phyloP scores from a whole-genome alignment of 139 green algal species.

The Picochlorum costavermella region DNA sequence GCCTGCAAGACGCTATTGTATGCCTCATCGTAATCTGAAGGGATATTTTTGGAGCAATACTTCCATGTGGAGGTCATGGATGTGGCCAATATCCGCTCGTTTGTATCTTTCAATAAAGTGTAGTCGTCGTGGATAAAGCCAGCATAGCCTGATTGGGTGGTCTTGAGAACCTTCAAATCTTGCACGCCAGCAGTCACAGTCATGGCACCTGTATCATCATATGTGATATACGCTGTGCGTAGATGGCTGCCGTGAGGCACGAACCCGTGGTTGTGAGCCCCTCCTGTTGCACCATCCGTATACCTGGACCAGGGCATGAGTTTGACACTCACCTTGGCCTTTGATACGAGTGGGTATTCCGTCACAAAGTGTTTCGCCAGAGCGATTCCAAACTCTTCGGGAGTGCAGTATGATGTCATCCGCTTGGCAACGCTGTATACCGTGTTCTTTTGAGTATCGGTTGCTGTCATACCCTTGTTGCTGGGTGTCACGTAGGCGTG shows the following conservation, averaged over 20 bases:
- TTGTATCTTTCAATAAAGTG: constrained; percentile 75
- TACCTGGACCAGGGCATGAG: constrained; percentile 76
- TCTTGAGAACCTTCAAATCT: constrained; percentile 71
- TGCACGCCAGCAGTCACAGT: constrained; percentile 54
- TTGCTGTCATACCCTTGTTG: constrained; percentile 85
- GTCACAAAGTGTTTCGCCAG: constrained; percentile 79
- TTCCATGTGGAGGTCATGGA: constrained; percentile 75
- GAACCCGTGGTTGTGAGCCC: constrained; percentile 30
- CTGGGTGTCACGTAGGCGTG: constrained; percentile 55
- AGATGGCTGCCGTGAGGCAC: constrained; percentile 10
- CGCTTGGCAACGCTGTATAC: constrained; percentile 81
- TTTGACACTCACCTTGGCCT: constrained; percentile 76
- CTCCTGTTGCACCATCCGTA: not conserved
- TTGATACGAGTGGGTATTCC: constrained; percentile 69
- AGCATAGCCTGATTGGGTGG: constrained; percentile 89
- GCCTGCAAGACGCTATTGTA: not conserved
- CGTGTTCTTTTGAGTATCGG: constrained; percentile 91
- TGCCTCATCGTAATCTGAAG: constrained; percentile 7
- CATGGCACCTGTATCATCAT: constrained; percentile 43
- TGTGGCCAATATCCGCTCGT: constrained; percentile 86
- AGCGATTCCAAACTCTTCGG: constrained; percentile 80
- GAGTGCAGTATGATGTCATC: constrained; percentile 39
- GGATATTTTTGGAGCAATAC: not conserved
- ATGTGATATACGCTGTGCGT: constrained; percentile 51
- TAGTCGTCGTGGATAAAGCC: constrained; percentile 80